Conservation (phyloP, 73 alveolate species). For the Tetrahymena malaccensis region DNA sequence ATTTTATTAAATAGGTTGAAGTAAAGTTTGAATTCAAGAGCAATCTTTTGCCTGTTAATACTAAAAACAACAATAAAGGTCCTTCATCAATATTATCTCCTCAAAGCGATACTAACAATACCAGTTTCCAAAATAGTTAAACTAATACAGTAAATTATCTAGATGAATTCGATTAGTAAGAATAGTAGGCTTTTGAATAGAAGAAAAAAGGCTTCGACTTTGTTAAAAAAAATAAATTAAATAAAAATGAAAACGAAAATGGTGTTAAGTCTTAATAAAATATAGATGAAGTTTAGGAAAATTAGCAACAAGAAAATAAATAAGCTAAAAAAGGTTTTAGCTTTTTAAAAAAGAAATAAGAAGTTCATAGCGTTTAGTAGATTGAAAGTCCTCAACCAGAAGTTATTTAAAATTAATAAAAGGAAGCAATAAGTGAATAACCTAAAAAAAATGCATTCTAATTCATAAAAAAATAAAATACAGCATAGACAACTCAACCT, state of each 20-base stretch:
- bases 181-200: neutral
- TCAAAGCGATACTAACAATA: neutral
- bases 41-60: neutral
- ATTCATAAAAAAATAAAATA: neutral
- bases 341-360: neutral
- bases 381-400: neutral
- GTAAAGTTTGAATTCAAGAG: neutral
- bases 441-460: neutral
- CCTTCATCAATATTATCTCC: neutral
- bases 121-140: neutral
- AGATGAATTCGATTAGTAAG: neutral
- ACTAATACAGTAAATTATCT: neutral
- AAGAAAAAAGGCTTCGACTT: neutral
- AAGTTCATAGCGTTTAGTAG: neutral
- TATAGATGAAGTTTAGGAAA: neutral
- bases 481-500: neutral
- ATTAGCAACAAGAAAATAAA: neutral
- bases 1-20: neutral
- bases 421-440: neutral
- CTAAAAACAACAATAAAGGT: neutral
- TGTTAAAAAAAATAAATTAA: neutral
- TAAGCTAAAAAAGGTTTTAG: neutral
- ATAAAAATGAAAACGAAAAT: neutral
- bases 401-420: neutral
- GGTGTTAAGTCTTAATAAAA: neutral